Conservation (phyloP, 2,329 filamentous ascomycete genomes). For the Sclerotinia glacialis region DNA sequence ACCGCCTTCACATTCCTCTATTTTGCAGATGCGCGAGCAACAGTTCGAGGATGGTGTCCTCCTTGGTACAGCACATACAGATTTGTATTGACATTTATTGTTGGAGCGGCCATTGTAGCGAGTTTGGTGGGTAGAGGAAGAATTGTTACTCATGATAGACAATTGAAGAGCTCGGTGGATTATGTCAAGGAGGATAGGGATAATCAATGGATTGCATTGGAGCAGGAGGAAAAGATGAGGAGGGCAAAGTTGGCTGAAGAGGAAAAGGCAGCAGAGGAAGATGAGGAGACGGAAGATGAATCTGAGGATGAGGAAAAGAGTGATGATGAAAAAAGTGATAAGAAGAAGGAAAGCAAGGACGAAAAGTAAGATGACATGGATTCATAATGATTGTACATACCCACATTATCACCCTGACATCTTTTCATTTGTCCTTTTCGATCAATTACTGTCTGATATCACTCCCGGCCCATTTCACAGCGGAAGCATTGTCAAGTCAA, state of each 20-base stretch:
- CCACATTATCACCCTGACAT: background rate
- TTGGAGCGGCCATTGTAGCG: slow-evolving; percentile 76
- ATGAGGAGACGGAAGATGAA: slow-evolving; percentile 24
- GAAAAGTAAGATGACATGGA: slow-evolving; percentile 22
- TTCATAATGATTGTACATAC: background rate
- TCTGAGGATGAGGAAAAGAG: slow-evolving; percentile 40
- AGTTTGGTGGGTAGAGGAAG: slow-evolving; percentile 80
- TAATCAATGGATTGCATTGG: slow-evolving; percentile 35
- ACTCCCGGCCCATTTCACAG: background rate
- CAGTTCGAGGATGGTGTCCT: slow-evolving; percentile 73
- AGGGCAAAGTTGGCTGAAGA: slow-evolving; percentile 25
- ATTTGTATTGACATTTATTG: slow-evolving; percentile 87
- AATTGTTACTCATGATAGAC: slow-evolving; percentile 36
- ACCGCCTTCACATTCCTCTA: slow-evolving; percentile 80
- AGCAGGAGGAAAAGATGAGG: slow-evolving; percentile 36
- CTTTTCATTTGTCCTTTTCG: background rate
- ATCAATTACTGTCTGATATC: slow-evolving; percentile 1
- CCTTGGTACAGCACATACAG: slow-evolving; percentile 86
- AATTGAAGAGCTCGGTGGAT: slow-evolving; percentile 36
- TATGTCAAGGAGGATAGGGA: slow-evolving; percentile 36
- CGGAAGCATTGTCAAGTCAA: background rate
- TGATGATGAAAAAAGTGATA: slow-evolving; percentile 39
- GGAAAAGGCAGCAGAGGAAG: slow-evolving; percentile 26
- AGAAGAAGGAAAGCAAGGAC: slow-evolving; percentile 19
- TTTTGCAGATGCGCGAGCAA: slow-evolving; percentile 75